A percentile compares a stretch with the other conserved stretches of the same genome.
phyloP scores from a whole-genome alignment of 768 basidiomycete genomes.

The Pleurotus eryngii region DNA sequence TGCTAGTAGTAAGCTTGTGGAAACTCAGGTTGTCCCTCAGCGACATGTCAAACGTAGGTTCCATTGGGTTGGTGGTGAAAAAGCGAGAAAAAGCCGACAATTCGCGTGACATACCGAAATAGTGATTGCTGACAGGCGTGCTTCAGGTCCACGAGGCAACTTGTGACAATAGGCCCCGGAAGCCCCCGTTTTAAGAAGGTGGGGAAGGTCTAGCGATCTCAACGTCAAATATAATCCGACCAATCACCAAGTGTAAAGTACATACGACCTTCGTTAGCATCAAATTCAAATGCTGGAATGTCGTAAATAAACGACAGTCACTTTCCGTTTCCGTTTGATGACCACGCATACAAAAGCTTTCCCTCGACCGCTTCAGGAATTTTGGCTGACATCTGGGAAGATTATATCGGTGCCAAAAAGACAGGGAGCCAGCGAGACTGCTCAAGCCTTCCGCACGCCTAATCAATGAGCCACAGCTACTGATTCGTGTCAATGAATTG shows the following conservation, averaged over 20 bases:
- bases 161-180: neutral
- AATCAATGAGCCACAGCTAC: no score
- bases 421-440: no score
- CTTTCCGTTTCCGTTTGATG: no score
- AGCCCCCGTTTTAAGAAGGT: neutral
- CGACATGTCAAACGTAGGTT: no score
- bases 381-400: no score
- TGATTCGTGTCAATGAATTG: neutral
- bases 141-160: neutral
- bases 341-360: no score
- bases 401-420: no score
- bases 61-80: neutral
- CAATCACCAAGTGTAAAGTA: neutral
- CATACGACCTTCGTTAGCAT: conserved; percentile 4
- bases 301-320: no score
- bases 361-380: no score
- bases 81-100: conserved; percentile 8
- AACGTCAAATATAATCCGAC: neutral
- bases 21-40: neutral
- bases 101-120: neutral
- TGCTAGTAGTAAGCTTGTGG: neutral
- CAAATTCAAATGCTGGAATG: neutral
- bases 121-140: neutral
- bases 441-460: no score
- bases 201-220: neutral